A percentile compares a stretch with the other conserved stretches of the same genome.
Conservation (phyloP, 257 asterid genomes). For the Solanum neorickii region DNA sequence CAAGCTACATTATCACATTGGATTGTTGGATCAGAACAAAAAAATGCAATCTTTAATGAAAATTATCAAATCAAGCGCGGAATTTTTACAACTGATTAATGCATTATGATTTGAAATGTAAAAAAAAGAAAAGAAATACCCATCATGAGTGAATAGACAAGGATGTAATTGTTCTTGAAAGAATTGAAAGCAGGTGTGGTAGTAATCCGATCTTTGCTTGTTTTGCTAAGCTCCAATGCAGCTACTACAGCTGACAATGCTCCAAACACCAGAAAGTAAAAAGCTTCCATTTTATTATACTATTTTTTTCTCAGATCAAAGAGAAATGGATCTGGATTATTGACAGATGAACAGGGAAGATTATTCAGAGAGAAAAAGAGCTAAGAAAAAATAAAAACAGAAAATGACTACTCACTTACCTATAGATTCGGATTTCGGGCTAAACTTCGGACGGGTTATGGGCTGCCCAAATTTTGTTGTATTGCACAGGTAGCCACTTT, state of each 20-base stretch:
- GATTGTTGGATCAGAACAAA: not conserved
- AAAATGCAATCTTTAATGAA: not conserved
- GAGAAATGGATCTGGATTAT: not conserved
- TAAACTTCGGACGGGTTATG: not conserved
- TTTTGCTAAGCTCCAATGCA: conserved; percentile 72
- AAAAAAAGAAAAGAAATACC: not conserved
- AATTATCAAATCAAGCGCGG: not conserved
- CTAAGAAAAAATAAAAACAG: not conserved
- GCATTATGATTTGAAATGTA: not conserved
- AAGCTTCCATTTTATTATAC: conserved; percentile 46
- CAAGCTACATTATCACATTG: not conserved
- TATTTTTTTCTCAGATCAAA: not conserved
- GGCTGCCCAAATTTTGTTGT: not conserved
- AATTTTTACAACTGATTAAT: not conserved
- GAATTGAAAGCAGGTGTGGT: conserved; percentile 74
- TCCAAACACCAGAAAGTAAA: conserved; percentile 69
- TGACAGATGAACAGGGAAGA: not conserved
- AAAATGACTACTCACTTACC: not conserved
- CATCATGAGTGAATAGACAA: conserved; percentile 68
- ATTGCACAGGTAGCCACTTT: not conserved
- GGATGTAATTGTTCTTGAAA: conserved; percentile 82
- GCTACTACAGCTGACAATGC: conserved; percentile 59
- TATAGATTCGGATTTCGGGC: not conserved
- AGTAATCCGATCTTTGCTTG: conserved; percentile 67
- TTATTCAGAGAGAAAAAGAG: not conserved